Evolutionary conservation across 2,329 filamentous ascomycete genomes (phyloP).

Genomic region (Stachybotrys chlorohalonatus): DNA sequence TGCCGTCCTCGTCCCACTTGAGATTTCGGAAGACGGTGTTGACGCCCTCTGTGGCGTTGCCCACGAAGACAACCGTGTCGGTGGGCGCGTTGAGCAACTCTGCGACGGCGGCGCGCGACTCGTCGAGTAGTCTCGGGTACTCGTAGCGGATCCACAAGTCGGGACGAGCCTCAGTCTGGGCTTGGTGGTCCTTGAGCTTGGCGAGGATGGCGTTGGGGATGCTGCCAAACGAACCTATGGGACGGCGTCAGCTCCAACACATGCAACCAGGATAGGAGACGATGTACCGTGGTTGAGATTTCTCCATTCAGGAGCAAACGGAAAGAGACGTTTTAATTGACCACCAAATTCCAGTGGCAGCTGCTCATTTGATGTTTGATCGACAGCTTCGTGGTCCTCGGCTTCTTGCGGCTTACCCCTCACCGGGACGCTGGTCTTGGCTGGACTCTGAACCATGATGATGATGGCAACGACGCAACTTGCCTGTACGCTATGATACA

Average conservation of each 20-base stretch:
- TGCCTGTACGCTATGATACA: too few species aligned
- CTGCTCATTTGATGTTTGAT: slow-evolving; percentile 1
- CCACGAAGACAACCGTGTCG: slow-evolving; percentile 64
- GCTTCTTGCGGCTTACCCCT: slow-evolving; percentile 4
- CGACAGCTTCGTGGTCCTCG: not conserved
- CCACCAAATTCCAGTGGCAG: slow-evolving; percentile 20
- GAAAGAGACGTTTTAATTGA: slow-evolving; percentile 52
- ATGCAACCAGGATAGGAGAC: not conserved
- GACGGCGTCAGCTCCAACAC: not conserved
- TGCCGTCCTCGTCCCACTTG: slow-evolving; percentile 55
- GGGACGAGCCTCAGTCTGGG: slow-evolving; percentile 55
- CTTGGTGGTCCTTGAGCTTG: slow-evolving; percentile 55
- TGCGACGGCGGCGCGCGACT: slow-evolving; percentile 60
- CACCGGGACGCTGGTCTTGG: slow-evolving; percentile 8
- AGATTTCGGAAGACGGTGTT: slow-evolving; percentile 77
- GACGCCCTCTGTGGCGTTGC: slow-evolving; percentile 70
- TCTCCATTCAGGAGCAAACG: slow-evolving; percentile 56
- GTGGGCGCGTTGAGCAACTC: slow-evolving; percentile 55
- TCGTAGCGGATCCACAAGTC: slow-evolving; percentile 70
- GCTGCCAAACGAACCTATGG: slow-evolving; percentile 67
- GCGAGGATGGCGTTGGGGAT: slow-evolving; percentile 55
- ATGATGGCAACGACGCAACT: too few species aligned
- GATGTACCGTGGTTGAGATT: slow-evolving; percentile 70
- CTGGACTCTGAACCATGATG: too few species aligned
- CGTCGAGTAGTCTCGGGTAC: slow-evolving; percentile 53